Conservation (phyloP, 2,329 filamentous ascomycete species). For the Ophiosphaerella korrae region DNA sequence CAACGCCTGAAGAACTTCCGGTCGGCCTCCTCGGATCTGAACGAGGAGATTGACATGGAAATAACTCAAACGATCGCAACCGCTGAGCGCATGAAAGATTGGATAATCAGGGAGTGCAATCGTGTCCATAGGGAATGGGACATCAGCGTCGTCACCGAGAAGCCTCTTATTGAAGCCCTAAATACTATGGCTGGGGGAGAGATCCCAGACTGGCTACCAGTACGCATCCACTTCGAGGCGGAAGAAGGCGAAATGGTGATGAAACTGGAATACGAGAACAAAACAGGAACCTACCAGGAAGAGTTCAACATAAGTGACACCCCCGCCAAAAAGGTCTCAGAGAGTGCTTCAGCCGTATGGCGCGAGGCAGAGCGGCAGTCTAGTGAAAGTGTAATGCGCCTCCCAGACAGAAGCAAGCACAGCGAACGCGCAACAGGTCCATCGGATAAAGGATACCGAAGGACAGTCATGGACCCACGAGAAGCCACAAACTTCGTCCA, state of each 20-base stretch:
- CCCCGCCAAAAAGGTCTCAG: conserved; percentile 2
- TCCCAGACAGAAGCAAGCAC: background rate
- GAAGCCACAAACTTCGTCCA: conserved; percentile 19
- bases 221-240: conserved; percentile 30
- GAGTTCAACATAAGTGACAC: background rate
- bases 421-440: background rate
- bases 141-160: conserved; percentile 24
- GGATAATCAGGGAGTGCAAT: conserved; percentile 27
- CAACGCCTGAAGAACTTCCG: conserved; percentile 4
- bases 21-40: background rate
- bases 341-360: background rate
- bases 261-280: conserved; percentile 33
- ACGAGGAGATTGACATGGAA: background rate
- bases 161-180: conserved; percentile 24
- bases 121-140: conserved; percentile 30
- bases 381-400: background rate
- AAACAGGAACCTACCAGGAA: conserved; percentile 13
- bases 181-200: conserved; percentile 32
- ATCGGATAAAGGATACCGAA: background rate
- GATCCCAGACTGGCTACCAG: conserved; percentile 37
- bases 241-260: conserved; percentile 38
- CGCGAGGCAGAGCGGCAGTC: background rate
- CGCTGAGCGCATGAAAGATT: conserved; percentile 30
- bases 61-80: conserved; percentile 5
- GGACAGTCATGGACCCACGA: conserved; percentile 1